Evolutionary conservation across 1,284 basidiomycete species (phyloP).

Genomic region (Melampsora larici-populina): DNA sequence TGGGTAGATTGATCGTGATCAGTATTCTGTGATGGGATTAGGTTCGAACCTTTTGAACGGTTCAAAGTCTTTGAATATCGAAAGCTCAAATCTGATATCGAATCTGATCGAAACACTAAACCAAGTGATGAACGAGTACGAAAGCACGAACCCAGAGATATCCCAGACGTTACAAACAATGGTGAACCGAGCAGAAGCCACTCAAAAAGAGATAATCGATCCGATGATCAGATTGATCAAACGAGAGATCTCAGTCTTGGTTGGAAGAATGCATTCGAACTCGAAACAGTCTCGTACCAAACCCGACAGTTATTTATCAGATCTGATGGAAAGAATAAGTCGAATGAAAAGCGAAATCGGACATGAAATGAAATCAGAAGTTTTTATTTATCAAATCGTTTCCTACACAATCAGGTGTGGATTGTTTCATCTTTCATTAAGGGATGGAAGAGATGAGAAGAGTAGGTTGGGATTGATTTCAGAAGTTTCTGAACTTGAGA

Average conservation of each 20-base stretch:
- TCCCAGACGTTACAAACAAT: too few species aligned
- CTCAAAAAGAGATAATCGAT: constrained; percentile 60
- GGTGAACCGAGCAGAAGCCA: too few species aligned
- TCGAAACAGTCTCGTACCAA: constrained; percentile 38
- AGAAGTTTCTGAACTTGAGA: constrained; percentile 94
- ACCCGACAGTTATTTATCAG: constrained; percentile 15
- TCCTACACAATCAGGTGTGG: constrained; percentile 70
- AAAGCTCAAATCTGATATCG: constrained; percentile 72
- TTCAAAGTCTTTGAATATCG: constrained; percentile 71
- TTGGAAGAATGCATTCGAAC: constrained; percentile 71
- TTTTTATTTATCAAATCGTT: constrained; percentile 62
- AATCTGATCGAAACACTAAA: constrained; percentile 62
- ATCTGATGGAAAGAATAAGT: neutral
- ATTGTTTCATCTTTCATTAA: constrained; percentile 81
- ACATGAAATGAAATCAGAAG: constrained; percentile 60
- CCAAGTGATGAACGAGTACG: constrained; percentile 68
- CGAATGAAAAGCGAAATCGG: neutral
- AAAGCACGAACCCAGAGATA: constrained; percentile 52
- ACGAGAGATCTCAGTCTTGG: constrained; percentile 71
- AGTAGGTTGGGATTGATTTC: constrained; percentile 86
- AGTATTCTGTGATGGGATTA: constrained; percentile 68
- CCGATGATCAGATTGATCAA: constrained; percentile 70
- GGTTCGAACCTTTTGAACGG: constrained; percentile 62
- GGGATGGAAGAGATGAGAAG: constrained; percentile 77
- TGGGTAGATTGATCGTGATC: constrained; percentile 67